These are phyloP conservation scores for Metschnikowia colocasiae DNA, from an alignment of 805 yeast genomes.

Conservation along the genomic window DNA sequence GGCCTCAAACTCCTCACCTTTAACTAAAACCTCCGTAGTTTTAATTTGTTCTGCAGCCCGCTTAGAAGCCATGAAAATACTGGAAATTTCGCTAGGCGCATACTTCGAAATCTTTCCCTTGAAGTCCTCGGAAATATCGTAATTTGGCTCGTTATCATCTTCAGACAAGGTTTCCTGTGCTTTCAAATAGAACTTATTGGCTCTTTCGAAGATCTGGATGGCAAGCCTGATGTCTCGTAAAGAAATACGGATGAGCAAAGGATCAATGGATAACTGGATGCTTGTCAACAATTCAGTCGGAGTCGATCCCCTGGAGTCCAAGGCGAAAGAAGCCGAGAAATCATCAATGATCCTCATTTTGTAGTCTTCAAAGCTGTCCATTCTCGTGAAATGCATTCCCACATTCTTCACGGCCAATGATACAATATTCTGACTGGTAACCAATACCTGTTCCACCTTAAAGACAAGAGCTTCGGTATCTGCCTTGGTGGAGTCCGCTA, in stretches of 20 bases:
- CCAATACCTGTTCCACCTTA: conserved; percentile 72
- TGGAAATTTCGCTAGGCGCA: conserved; percentile 63
- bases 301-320: conserved; percentile 69
- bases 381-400: conserved; percentile 80
- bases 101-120: conserved; percentile 56
- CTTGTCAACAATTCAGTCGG: conserved; percentile 54
- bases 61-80: conserved; percentile 34
- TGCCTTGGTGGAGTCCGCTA: conserved; percentile 70
- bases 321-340: conserved; percentile 70
- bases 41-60: conserved; percentile 14
- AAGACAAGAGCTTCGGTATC: conserved; percentile 87
- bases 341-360: conserved; percentile 81
- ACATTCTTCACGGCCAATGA: conserved; percentile 70
- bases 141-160: conserved; percentile 23
- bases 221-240: conserved; percentile 85
- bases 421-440: conserved; percentile 63
- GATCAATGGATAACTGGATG: conserved; percentile 72
- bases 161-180: conserved; percentile 16
- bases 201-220: conserved; percentile 64
- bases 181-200: conserved; percentile 49
- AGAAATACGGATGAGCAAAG: conserved; percentile 75
- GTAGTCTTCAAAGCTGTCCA: conserved; percentile 62
- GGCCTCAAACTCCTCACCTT: conserved; percentile 65
- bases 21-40: conserved; percentile 40
- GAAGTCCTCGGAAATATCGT: conserved; percentile 59